These are phyloP conservation scores for Hypocrella siamensis DNA, from an alignment of 2,329 filamentous ascomycete genomes.

Conservation along the genomic window DNA sequence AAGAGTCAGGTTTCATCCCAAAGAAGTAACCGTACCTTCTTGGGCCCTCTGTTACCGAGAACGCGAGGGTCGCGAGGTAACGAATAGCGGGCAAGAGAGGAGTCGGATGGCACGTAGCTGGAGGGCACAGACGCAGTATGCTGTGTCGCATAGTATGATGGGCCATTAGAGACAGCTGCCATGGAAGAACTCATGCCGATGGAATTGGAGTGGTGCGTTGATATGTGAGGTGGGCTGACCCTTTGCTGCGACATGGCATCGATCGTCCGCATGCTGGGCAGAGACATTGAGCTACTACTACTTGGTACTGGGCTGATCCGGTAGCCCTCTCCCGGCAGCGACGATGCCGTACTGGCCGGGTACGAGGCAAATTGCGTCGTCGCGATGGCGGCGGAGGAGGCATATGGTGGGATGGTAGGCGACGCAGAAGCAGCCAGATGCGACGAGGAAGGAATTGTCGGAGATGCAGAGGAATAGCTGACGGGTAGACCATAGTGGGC, in stretches of 20 bases:
- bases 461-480: slow-evolving; percentile 10
- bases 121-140: slow-evolving; percentile 18
- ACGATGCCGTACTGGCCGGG: slow-evolving; percentile 10
- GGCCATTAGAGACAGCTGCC: slow-evolving; percentile 12
- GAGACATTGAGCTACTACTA: slow-evolving; percentile 13
- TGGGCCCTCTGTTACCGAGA: slow-evolving; percentile 32
- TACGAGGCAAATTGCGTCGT: slow-evolving; percentile 14
- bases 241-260: slow-evolving; percentile 16
- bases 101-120: slow-evolving; percentile 26
- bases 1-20: not conserved
- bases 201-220: slow-evolving; percentile 18
- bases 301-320: slow-evolving; percentile 13
- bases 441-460: slow-evolving; percentile 3
- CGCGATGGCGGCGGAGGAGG: not conserved
- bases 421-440: slow-evolving; percentile 4
- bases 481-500: slow-evolving; percentile 11
- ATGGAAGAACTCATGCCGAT: slow-evolving; percentile 18
- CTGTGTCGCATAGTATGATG: slow-evolving; percentile 27
- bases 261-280: slow-evolving; percentile 26
- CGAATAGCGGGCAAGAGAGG: slow-evolving; percentile 28
- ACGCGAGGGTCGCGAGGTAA: slow-evolving; percentile 33
- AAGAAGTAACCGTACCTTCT: slow-evolving; percentile 33
- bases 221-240: slow-evolving; percentile 10
- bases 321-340: slow-evolving; percentile 14
- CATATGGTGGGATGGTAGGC: slow-evolving; percentile 6